Evolutionary conservation across 208 protist species (phyloP), one percentile per base, ranked within the genome.

Genomic region (Leishmania aethiopica): DNA sequence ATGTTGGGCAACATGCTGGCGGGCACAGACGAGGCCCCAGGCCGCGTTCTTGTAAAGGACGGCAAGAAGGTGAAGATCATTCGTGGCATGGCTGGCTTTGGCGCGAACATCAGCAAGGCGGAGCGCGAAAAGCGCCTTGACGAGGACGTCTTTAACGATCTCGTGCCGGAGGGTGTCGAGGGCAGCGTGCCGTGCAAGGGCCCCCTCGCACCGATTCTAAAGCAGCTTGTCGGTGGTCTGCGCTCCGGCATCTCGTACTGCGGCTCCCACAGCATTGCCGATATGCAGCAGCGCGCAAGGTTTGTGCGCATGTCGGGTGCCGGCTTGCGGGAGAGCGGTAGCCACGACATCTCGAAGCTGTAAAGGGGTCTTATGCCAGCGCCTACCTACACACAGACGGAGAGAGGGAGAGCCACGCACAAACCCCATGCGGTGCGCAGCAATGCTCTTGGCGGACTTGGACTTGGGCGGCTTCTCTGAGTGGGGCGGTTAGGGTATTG

Each of bases 11-110:
- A 93, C 86, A 93, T 97, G 84, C 89, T 98, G 59, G 94, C 96
- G 55, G 94, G 94, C 80, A 98, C 96, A n/a, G 91, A 96, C 40
- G 96, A 98, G 84, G 90, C 93, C 2, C 95, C 95, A 0, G 95
- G 95, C 5, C 91, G 92, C 28, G 93, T 96, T 55, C 88, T 98
- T 0, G 93, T 96, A 66, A 98, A 98, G 90, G 95, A 97, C 4
- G 95, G 95, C 53, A 93, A 95, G 84, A 97, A 97, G 81, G 94
- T 97, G 79, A 98, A 98, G 88, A 95, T 98, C 78, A 96, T 98
- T 73, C 92, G 95, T 32, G 95, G 95, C 74, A 98, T 98, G 95
- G 95, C 95, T 19, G 95, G 95, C 67, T 98, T 93, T 76, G 95
- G 93, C 51, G 95, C 95, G 6, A 98, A 98, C 84, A 84, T 98